These are phyloP conservation scores for Curvularia eragrostidis DNA, from an alignment of 2,329 filamentous ascomycete genomes.

Conservation along the genomic window DNA sequence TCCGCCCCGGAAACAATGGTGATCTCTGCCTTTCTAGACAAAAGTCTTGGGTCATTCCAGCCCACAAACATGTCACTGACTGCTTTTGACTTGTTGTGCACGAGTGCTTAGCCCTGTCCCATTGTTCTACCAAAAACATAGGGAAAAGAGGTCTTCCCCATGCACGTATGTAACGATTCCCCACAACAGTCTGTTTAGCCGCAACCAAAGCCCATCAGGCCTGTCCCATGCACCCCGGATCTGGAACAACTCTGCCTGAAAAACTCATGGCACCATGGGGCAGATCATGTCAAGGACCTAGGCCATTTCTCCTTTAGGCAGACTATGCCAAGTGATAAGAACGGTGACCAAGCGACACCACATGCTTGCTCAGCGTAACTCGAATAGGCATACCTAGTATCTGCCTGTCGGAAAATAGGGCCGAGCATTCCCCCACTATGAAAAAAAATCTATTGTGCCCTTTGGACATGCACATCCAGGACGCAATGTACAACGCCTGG, in stretches of 20 bases:
- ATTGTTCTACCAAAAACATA: no score
- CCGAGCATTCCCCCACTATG: not conserved
- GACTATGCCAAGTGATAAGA: slow-evolving; percentile 4
- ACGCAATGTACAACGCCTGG: slow-evolving; percentile 68
- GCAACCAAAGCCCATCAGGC: not conserved
- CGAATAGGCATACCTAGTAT: not conserved
- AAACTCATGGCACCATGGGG: not conserved
- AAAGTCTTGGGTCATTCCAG: not conserved
- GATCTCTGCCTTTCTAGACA: slow-evolving; percentile 1
- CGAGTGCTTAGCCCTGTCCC: not conserved
- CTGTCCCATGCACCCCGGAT: not conserved
- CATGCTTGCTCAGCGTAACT: not conserved
- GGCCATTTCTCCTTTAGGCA: not conserved
- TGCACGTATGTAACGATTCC: not conserved
- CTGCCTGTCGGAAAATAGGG: not conserved
- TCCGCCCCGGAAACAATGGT: not conserved
- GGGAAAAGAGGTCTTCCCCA: not conserved
- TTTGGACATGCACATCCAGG: slow-evolving; percentile 57
- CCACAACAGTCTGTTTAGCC: not conserved
- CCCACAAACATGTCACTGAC: not conserved
- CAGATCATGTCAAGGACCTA: not conserved
- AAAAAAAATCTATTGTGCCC: not conserved
- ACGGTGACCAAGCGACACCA: not conserved
- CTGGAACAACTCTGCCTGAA: slow-evolving; percentile 1
- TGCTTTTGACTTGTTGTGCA: not conserved